Percentiles rank a stretch among this genome's conserved stretches.
These are phyloP conservation scores for Byssochlamys sp. DNA, from an alignment of 2,329 filamentous ascomycete genomes.

Conservation along the genomic window DNA sequence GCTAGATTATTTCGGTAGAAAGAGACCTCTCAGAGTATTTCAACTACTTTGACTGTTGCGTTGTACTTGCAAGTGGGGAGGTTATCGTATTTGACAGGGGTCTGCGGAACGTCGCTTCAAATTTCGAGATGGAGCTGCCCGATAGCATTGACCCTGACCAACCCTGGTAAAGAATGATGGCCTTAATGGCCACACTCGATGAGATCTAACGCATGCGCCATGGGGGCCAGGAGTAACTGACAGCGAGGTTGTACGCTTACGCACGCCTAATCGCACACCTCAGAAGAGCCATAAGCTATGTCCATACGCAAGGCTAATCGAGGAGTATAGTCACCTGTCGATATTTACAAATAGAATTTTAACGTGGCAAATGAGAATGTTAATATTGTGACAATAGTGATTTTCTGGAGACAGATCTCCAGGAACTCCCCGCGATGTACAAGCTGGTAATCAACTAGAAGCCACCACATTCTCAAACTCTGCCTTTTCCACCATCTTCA, in stretches of 20 bases:
- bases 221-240: background rate
- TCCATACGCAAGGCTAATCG: background rate
- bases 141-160: background rate
- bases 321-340: no score
- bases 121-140: background rate
- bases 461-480: slow-evolving; percentile 17
- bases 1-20: background rate
- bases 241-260: background rate
- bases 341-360: no score
- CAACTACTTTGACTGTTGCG: no score
- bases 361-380: no score
- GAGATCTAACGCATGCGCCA: background rate
- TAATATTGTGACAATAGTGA: no score
- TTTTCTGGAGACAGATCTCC: background rate
- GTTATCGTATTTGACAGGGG: background rate
- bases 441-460: slow-evolving; percentile 12
- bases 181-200: background rate
- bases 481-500: slow-evolving; percentile 25
- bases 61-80: background rate
- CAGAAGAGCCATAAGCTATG: background rate
- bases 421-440: no score
- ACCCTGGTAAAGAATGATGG: background rate
- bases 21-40: background rate
- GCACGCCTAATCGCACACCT: background rate
- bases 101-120: background rate